Conservation (phyloP, 163 green algal species). For the Chlamydomonas reinhardtii region DNA sequence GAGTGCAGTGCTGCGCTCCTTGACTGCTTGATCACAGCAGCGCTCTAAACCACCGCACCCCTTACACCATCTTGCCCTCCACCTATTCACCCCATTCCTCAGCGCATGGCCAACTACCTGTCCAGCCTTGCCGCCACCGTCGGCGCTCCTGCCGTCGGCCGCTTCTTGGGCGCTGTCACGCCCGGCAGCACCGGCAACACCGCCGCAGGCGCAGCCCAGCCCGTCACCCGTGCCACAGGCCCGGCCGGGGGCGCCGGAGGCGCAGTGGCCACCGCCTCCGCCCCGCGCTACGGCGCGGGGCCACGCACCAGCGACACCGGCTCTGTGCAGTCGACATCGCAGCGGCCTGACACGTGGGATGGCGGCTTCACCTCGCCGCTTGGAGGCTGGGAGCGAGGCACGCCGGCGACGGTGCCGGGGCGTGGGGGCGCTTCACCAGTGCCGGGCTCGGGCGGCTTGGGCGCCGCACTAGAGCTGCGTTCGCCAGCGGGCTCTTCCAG, state of each 20-base stretch:
- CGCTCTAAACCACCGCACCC: too few species aligned
- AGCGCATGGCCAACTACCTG: slow-evolving; percentile 34
- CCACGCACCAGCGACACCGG: slow-evolving; percentile 15
- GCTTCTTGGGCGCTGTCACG: background rate
- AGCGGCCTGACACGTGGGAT: background rate
- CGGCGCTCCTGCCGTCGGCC: background rate
- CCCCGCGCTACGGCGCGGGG: background rate
- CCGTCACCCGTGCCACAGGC: background rate
- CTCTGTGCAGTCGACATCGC: background rate
- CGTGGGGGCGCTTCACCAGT: too few species aligned
- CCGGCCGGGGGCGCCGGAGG: background rate
- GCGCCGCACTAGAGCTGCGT: background rate
- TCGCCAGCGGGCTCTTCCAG: background rate
- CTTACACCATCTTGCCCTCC: background rate
- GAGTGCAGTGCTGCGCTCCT: background rate
- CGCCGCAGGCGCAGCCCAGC: background rate
- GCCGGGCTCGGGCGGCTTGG: too few species aligned
- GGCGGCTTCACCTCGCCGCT: background rate
- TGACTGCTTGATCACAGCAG: background rate
- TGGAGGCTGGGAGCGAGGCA: too few species aligned
- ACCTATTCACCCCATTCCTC: background rate
- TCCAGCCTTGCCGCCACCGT: background rate
- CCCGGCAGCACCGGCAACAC: background rate
- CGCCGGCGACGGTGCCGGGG: too few species aligned
- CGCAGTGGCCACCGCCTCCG: background rate